Conservation (phyloP, 2,329 filamentous ascomycete species). For the Trichoderma sp. region DNA sequence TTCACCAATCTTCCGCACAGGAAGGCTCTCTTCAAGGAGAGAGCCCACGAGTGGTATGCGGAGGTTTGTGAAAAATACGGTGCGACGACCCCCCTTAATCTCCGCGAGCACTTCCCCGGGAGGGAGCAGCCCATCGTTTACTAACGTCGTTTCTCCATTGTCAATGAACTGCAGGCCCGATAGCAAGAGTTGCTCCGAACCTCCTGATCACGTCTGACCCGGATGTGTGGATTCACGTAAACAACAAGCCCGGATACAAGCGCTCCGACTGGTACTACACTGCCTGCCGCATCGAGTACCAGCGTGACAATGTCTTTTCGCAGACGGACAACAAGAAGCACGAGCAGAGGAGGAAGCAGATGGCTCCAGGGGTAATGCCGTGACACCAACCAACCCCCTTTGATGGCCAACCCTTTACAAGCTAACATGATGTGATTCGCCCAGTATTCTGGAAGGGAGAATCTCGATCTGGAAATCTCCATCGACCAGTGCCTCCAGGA, state of each 20-base stretch:
- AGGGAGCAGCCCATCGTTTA: too few species aligned
- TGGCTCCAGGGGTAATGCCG: constrained; percentile 52
- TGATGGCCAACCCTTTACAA: not conserved
- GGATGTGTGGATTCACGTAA: constrained; percentile 50
- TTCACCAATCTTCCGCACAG: constrained; percentile 35
- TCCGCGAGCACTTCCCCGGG: too few species aligned
- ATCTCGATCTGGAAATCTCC: constrained; percentile 50
- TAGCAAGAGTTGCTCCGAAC: constrained; percentile 48
- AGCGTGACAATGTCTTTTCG: constrained; percentile 56
- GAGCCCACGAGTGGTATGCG: constrained; percentile 36
- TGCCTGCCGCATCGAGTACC: constrained; percentile 51
- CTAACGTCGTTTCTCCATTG: not conserved
- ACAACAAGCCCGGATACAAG: constrained; percentile 46
- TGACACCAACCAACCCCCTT: not conserved
- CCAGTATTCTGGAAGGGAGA: constrained; percentile 60
- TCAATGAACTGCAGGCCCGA: constrained; percentile 22
- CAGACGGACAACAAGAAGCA: constrained; percentile 54
- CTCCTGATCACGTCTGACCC: constrained; percentile 53
- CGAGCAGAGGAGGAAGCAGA: constrained; percentile 48
- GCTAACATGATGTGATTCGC: not conserved
- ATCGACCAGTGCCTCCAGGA: constrained; percentile 53
- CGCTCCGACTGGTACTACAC: constrained; percentile 50
- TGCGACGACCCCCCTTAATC: constrained; percentile 5
- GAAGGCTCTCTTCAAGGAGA: constrained; percentile 32
- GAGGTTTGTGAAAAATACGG: constrained; percentile 36